Conservation (phyloP, 495 filamentous ascomycete species). For the Podospora conica region DNA sequence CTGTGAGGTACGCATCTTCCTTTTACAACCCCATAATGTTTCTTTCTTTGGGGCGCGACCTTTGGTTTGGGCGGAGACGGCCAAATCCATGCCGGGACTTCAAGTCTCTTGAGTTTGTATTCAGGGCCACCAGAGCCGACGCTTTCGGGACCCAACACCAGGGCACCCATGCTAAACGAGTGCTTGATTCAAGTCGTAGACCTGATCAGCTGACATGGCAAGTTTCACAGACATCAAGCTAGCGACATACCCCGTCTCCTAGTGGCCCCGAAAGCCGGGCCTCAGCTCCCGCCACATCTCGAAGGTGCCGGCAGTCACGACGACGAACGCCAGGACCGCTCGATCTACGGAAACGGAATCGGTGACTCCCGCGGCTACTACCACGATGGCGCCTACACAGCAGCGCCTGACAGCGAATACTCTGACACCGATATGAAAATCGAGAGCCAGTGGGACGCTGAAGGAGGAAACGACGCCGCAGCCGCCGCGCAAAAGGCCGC, state of each 20-base stretch:
- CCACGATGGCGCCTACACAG: constrained; percentile 65
- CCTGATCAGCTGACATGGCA: constrained; percentile 35
- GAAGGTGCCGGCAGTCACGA: not conserved
- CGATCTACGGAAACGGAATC: constrained; percentile 36
- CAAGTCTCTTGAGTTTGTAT: no score
- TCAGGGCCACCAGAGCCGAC: no score
- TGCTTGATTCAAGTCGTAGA: constrained; percentile 19
- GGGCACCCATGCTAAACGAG: constrained; percentile 24
- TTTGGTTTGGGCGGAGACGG: constrained; percentile 7
- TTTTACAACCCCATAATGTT: not conserved
- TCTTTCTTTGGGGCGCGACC: constrained; percentile 9
- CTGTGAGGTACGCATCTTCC: constrained; percentile 63
- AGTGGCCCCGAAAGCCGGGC: constrained; percentile 47
- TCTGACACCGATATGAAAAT: constrained; percentile 1
- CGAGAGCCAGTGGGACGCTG: constrained; percentile 14
- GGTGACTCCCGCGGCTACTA: constrained; percentile 57
- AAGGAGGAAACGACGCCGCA: constrained; percentile 3
- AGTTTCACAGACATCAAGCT: constrained; percentile 62
- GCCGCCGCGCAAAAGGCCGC: constrained; percentile 11
- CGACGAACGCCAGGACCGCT: constrained; percentile 29
- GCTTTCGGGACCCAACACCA: no score
- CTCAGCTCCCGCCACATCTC: constrained; percentile 36
- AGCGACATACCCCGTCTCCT: constrained; percentile 61
- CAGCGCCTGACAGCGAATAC: constrained; percentile 31
- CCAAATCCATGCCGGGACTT: no score